Conservation (phyloP, 441 rosid species). For the Gossypium laxum region DNA sequence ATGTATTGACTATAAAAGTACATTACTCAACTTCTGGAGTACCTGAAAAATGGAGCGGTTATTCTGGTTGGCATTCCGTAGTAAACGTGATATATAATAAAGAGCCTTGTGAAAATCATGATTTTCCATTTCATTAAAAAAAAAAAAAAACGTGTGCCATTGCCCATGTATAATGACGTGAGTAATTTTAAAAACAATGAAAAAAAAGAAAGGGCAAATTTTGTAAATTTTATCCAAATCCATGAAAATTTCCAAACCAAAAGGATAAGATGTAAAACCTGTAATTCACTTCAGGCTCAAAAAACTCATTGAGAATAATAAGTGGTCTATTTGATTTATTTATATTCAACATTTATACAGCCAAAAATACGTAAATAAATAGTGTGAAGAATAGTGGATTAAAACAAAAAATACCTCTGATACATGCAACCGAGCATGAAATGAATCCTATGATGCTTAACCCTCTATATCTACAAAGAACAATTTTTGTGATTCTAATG, state of each 20-base stretch:
- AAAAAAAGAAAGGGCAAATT: not conserved
- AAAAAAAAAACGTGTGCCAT: not conserved
- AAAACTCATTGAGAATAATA: not conserved
- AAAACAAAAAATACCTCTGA: not conserved
- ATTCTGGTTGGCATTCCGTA: no score
- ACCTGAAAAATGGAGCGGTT: not conserved
- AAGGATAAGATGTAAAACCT: not conserved
- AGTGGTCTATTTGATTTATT: slow-evolving; percentile 5
- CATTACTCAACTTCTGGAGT: not conserved
- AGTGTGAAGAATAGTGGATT: slow-evolving; percentile 3
- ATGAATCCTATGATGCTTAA: not conserved
- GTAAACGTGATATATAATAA: not conserved
- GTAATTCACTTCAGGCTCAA: not conserved
- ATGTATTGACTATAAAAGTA: not conserved
- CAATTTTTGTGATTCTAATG: slow-evolving; percentile 9
- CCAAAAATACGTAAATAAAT: slow-evolving; percentile 17
- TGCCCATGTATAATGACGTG: no score
- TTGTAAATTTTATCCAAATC: not conserved
- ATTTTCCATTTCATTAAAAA: not conserved
- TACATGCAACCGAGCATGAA: not conserved
- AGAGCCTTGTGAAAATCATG: not conserved
- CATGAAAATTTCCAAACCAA: not conserved
- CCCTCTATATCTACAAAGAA: slow-evolving; percentile 30
- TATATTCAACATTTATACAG: slow-evolving; percentile 19
- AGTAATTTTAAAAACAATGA: no score